Evolutionary conservation across 2,329 filamentous ascomycete genomes (phyloP).

Genomic region (Colletotrichum sojae): DNA sequence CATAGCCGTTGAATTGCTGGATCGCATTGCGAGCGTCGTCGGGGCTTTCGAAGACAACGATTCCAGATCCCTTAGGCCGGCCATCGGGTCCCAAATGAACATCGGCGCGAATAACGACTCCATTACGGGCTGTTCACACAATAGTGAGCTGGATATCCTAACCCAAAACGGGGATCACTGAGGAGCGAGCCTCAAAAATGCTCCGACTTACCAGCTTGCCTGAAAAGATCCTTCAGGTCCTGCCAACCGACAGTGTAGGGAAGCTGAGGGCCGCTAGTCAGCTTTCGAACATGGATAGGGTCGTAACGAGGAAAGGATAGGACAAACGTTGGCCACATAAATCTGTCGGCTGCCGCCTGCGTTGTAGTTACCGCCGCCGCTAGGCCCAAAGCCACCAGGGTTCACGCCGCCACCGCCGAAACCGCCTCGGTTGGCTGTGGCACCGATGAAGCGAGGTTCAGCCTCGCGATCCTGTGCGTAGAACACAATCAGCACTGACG

Average conservation of each 20-base stretch:
- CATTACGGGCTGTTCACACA: slow-evolving; percentile 66
- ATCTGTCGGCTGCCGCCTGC: slow-evolving; percentile 84
- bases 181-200: background rate
- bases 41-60: slow-evolving; percentile 94
- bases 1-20: slow-evolving; percentile 97
- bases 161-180: background rate
- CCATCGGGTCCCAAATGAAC: slow-evolving; percentile 94
- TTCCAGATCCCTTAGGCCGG: slow-evolving; percentile 95
- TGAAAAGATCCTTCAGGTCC: slow-evolving; percentile 98
- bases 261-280: slow-evolving; percentile 72
- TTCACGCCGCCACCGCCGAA: slow-evolving; percentile 71
- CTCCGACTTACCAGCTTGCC: slow-evolving; percentile 88
- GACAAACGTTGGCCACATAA: slow-evolving; percentile 97
- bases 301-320: slow-evolving; percentile 47
- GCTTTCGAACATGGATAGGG: slow-evolving; percentile 42
- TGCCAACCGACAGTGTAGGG: slow-evolving; percentile 99
- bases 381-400: slow-evolving; percentile 53
- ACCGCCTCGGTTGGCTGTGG: slow-evolving; percentile 75
- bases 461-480: slow-evolving; percentile 88
- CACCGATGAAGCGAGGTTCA: slow-evolving; percentile 93
- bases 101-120: slow-evolving; percentile 92
- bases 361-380: slow-evolving; percentile 64
- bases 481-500: slow-evolving; percentile 33
- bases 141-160: slow-evolving; percentile 24
- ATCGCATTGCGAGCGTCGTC: slow-evolving; percentile 97